Conservation (phyloP, 1,139 yeast species). For the Debaryomyces psychrophilus region DNA sequence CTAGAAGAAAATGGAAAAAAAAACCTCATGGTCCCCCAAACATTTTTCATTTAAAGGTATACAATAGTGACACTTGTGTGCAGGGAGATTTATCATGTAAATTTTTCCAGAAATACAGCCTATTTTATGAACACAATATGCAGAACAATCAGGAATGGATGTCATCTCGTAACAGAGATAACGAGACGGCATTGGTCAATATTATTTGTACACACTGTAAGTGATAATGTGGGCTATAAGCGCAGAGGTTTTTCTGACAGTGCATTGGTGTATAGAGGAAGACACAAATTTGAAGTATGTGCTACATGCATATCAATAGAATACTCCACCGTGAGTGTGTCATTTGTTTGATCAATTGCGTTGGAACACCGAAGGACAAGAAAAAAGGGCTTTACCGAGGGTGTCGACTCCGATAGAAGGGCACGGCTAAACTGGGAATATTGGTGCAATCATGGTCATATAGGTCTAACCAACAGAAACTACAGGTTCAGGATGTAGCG, state of each 20-base stretch:
- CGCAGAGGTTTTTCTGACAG: neutral
- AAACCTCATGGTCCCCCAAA: neutral
- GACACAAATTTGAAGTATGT: neutral
- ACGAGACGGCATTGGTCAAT: conserved; percentile 2
- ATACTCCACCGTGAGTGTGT: neutral
- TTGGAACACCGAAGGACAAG: neutral
- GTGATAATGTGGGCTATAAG: conserved; percentile 2
- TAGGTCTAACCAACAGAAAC: neutral
- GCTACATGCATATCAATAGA: neutral
- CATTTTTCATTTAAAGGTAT: conserved; percentile 3
- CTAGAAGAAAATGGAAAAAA: neutral
- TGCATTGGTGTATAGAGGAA: neutral
- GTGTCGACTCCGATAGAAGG: neutral
- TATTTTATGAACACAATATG: neutral
- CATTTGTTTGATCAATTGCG: neutral
- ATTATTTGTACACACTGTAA: neutral
- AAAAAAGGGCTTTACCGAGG: neutral
- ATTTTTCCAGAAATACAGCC: conserved; percentile 4
- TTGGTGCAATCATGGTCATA: neutral
- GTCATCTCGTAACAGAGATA: conserved; percentile 1
- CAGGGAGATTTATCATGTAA: conserved; percentile 3
- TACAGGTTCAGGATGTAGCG: too few species aligned
- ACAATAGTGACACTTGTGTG: neutral
- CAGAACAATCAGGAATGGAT: neutral
- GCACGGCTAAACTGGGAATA: neutral